Conservation (phyloP, 352 stramenopile species). For the Globisporangium uncinulatum region DNA sequence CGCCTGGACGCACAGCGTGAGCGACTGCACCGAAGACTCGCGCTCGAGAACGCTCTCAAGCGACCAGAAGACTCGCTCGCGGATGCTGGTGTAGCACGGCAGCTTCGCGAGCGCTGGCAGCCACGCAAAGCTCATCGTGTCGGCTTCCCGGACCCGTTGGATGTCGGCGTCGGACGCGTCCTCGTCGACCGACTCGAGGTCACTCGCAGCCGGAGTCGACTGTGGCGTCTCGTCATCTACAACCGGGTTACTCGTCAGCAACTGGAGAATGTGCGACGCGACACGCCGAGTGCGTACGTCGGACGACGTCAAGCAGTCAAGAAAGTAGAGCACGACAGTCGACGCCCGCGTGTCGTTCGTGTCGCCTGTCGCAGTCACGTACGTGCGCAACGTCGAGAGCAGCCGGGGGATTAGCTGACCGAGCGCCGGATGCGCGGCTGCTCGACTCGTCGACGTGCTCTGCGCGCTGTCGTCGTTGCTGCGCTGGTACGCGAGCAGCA, state of each 20-base stretch:
- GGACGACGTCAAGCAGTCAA: constrained; percentile 59
- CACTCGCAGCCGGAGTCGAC: constrained; percentile 11
- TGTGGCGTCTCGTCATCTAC: constrained; percentile 16
- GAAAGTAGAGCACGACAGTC: constrained; percentile 63
- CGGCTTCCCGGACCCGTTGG: constrained; percentile 13
- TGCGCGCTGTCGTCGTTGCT: neutral
- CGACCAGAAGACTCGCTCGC: constrained; percentile 50
- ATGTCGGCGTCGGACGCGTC: constrained; percentile 17
- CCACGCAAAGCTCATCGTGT: constrained; percentile 64
- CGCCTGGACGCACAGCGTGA: constrained; percentile 61
- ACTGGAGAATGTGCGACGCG: constrained; percentile 56
- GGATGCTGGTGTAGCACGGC: constrained; percentile 54
- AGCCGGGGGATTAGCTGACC: constrained; percentile 48
- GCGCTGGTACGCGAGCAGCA: constrained; percentile 39
- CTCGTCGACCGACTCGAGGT: constrained; percentile 25
- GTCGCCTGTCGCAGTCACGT: constrained; percentile 32
- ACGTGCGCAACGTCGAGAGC: constrained; percentile 49
- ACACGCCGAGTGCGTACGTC: constrained; percentile 44
- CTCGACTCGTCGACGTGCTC: constrained; percentile 1
- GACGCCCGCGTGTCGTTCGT: constrained; percentile 19
- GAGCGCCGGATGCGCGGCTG: constrained; percentile 29
- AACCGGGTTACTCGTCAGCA: constrained; percentile 31
- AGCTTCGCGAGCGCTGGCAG: constrained; percentile 54
- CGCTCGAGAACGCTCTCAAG: constrained; percentile 67
- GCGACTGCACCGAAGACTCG: constrained; percentile 63